Conservation (phyloP, 495 filamentous ascomycete genomes). For the Clohesyomyces aquaticus region DNA sequence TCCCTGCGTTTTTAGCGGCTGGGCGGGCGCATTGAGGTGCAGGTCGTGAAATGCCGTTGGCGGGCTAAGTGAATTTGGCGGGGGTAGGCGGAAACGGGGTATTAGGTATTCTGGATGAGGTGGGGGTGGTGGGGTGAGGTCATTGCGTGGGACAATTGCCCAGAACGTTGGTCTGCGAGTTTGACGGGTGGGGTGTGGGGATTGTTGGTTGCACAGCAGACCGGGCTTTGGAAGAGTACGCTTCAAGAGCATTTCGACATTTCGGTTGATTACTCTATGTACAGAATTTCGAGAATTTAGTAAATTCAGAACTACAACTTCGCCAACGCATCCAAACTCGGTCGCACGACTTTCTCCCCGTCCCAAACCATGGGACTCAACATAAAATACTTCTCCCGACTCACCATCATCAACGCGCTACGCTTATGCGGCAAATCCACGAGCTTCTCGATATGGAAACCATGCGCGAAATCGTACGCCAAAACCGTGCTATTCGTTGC, state of each 20-base stretch:
- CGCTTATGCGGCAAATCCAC: slow-evolving; percentile 70
- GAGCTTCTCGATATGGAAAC: slow-evolving; percentile 66
- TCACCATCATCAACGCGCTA: slow-evolving; percentile 62
- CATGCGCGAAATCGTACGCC: slow-evolving; percentile 67
- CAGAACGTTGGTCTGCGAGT: too few relatives aligned
- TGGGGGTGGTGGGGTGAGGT: neutral
- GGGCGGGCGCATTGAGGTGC: neutral
- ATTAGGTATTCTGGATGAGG: neutral
- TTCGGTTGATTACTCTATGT: too few relatives aligned
- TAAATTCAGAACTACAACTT: slow-evolving; percentile 19
- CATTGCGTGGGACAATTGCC: too few relatives aligned
- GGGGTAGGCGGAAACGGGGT: slow-evolving; percentile 1
- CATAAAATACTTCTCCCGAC: slow-evolving; percentile 70
- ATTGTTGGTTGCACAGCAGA: too few relatives aligned
- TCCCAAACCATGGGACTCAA: slow-evolving; percentile 57
- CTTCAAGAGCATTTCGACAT: too few relatives aligned
- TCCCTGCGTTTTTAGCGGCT: slow-evolving; percentile 12
- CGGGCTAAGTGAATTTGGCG: neutral
- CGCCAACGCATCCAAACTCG: slow-evolving; percentile 35
- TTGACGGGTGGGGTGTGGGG: too few relatives aligned
- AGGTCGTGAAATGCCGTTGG: neutral
- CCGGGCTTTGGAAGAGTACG: neutral
- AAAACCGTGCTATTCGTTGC: slow-evolving; percentile 63
- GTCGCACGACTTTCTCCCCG: slow-evolving; percentile 31
- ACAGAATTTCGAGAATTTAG: too few relatives aligned